A percentile compares a stretch with the other conserved stretches of the same genome.
These are phyloP conservation scores for Murraya koenigii DNA, from an alignment of 345 rosid genomes.

Conservation along the genomic window DNA sequence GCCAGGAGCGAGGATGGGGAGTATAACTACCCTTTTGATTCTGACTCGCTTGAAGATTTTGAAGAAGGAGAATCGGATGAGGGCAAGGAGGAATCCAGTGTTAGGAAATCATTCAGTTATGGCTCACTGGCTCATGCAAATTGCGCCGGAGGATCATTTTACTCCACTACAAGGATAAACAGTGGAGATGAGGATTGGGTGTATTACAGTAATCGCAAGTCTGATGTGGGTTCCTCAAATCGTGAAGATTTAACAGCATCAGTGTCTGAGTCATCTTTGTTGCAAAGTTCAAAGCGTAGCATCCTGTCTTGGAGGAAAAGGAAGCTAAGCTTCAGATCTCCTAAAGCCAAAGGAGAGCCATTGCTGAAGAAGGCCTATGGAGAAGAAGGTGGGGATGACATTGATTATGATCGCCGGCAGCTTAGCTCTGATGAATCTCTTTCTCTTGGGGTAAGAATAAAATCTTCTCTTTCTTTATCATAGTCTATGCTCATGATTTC, in stretches of 20 bases:
- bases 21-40: conserved; percentile 70
- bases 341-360: conserved; percentile 86
- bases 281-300: conserved; percentile 59
- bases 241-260: conserved; percentile 42
- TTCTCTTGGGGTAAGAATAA: conserved; percentile 46
- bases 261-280: conserved; percentile 43
- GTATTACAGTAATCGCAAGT: conserved; percentile 71
- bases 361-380: conserved; percentile 83
- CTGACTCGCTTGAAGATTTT: conserved; percentile 76
- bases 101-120: conserved; percentile 72
- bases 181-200: conserved; percentile 74
- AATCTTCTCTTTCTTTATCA: conserved; percentile 4
- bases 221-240: conserved; percentile 55
- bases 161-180: conserved; percentile 41
- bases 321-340: conserved; percentile 82
- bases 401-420: conserved; percentile 91
- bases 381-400: conserved; percentile 99
- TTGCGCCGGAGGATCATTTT: conserved; percentile 65
- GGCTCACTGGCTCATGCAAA: conserved; percentile 82
- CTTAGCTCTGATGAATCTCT: conserved; percentile 78
- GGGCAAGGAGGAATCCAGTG: conserved; percentile 42
- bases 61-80: conserved; percentile 85
- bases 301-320: conserved; percentile 90
- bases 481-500: neutral
- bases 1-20: conserved; percentile 74